Evolutionary conservation across 495 filamentous ascomycete species (phyloP).

Genomic region (Podospora fimiseda): DNA sequence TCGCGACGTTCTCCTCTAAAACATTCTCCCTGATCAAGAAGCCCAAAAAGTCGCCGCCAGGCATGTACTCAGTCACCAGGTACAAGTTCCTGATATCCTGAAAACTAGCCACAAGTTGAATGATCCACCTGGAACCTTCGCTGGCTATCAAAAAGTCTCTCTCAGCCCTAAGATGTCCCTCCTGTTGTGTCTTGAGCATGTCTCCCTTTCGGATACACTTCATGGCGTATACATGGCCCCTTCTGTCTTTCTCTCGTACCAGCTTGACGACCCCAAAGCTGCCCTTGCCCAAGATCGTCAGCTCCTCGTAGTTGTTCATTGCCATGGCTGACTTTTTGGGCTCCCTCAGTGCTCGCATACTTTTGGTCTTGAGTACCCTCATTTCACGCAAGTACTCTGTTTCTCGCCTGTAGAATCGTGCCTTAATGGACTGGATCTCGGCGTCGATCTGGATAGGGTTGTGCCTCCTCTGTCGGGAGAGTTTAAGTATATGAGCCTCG

Average conservation of each 20-base stretch:
- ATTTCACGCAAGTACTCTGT: constrained; percentile 68
- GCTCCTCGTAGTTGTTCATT: constrained; percentile 61
- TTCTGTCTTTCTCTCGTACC: constrained; percentile 57
- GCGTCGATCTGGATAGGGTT: constrained; percentile 47
- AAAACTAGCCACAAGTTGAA: constrained; percentile 81
- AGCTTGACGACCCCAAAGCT: constrained; percentile 90
- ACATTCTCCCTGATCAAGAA: constrained; percentile 75
- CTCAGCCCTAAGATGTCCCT: constrained; percentile 86
- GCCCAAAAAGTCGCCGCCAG: constrained; percentile 87
- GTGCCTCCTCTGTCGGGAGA: constrained; percentile 18
- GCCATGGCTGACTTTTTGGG: constrained; percentile 9
- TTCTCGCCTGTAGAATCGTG: constrained; percentile 59
- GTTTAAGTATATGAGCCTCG: constrained; percentile 52
- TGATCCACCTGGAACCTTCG: constrained; percentile 74
- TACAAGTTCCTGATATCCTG: constrained; percentile 80
- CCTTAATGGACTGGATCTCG: constrained; percentile 49
- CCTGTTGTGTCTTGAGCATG: constrained; percentile 84
- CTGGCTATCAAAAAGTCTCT: constrained; percentile 85
- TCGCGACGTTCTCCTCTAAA: constrained; percentile 67
- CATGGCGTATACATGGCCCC: constrained; percentile 77
- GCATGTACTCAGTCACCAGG: constrained; percentile 96
- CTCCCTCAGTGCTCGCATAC: constrained; percentile 35
- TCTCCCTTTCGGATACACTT: constrained; percentile 90
- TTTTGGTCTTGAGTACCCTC: constrained; percentile 60
- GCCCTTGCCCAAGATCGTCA: constrained; percentile 87